Percentiles rank a stretch among this genome's conserved stretches.
phyloP scores from a whole-genome alignment of 2,329 filamentous ascomycete genomes.

The Arthrobotrys musiformis region DNA sequence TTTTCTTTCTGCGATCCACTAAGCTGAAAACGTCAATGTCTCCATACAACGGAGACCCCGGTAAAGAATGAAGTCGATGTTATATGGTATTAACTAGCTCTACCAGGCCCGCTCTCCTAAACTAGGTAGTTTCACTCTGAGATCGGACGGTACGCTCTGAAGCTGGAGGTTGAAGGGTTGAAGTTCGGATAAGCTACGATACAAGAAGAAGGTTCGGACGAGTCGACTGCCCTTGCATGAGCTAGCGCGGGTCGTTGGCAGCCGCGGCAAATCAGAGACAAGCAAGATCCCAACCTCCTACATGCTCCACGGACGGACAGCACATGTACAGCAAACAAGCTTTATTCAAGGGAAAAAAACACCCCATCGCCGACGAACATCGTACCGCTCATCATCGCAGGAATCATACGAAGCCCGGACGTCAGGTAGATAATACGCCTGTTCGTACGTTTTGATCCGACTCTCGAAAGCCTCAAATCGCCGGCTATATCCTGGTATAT shows the following conservation, averaged over 20 bases:
- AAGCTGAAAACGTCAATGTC: background rate
- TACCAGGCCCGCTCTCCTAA: background rate
- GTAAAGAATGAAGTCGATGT: background rate
- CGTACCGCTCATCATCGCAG: background rate
- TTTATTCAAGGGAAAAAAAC: background rate
- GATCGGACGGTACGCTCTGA: slow-evolving; percentile 4
- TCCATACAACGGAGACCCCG: background rate
- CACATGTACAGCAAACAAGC: background rate
- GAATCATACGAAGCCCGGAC: slow-evolving; percentile 4
- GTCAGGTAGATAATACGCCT: background rate
- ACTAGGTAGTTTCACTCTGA: background rate
- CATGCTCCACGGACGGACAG: no score
- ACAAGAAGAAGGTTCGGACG: slow-evolving; percentile 15
- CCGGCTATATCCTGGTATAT: background rate
- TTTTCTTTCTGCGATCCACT: slow-evolving; percentile 10
- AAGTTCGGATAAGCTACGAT: background rate
- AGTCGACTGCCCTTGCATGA: slow-evolving; percentile 48
- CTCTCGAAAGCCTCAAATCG: no score
- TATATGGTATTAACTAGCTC: background rate
- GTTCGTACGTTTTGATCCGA: background rate
- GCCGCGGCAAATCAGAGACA: slow-evolving; percentile 47
- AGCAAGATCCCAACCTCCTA: slow-evolving; percentile 46
- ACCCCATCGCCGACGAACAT: background rate
- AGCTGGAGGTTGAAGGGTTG: background rate
- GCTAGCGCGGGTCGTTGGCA: slow-evolving; percentile 40